Base-by-base conservation (phyloP, 2,329 filamentous ascomycete species). In the Talaromyces sp. region DNA sequence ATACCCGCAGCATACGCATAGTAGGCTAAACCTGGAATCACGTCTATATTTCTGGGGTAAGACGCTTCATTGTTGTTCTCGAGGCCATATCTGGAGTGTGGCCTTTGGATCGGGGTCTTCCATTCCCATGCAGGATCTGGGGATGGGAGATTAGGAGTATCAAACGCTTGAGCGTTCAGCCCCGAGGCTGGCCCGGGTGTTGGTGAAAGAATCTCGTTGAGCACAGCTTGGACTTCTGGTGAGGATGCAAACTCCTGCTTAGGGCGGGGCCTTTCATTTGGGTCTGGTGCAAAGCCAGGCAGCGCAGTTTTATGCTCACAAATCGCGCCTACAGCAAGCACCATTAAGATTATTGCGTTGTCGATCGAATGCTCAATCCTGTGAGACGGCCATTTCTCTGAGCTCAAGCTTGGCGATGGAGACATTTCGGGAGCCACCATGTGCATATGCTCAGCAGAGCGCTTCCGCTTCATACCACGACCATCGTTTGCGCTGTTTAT, bases 1-100 rank as follows among this genome's bases (percentile, higher is more conserved):
- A 98, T 97, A 67, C 95, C 90, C 0, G 90, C 90, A 2, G 93
- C 94, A 67, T 91, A 88, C 1, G 91, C 90, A 75, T 93, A 97
- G 74, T 97, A 97, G 35, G 93, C 90, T 65, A 98, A 81, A 0
- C 95, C 95, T 0, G 95, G 94, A 67, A 97, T 90, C 7, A 90
- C 85, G 71, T 98, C 93, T 60, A 95, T 83, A 73, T 96, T 97
- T 70, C 85, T 83, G 62, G 77, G 67, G 14, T 70, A 58, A 2
- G 68, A 63, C 3, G 63, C 66, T 22, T 73, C 75, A 16, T 61
- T 68, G 4, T 11, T 56, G 7, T 60, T 52, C 16, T 74, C 71
- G 1, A 31, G 66, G 4, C 64, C 68, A 16, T 52, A 63, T 31
- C 56, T 35, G 50, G 62, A 60, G 62, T 57, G 14, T 54, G 68